Percentiles rank a stretch among this genome's conserved stretches.
Evolutionary conservation across 176 grass and related monocot species (phyloP).

Genomic region (Aegilops longissima): DNA sequence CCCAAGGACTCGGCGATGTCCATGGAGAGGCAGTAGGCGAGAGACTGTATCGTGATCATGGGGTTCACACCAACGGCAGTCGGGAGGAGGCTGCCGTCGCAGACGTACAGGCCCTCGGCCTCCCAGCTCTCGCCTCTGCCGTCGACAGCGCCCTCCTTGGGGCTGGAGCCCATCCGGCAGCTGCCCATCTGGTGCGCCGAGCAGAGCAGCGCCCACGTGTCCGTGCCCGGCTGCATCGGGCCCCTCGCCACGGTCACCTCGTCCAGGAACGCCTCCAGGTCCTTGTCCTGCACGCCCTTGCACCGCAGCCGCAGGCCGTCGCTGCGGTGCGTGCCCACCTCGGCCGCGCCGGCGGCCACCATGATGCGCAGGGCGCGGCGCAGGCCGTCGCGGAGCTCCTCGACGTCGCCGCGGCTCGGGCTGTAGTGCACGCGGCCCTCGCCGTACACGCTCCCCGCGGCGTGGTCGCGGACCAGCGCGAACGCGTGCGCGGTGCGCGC

Average conservation of each 20-base stretch:
- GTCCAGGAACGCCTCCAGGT: conserved; percentile 67
- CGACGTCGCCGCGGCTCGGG: conserved; percentile 33
- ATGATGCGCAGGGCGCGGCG: conserved; percentile 57
- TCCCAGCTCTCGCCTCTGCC: conserved; percentile 77
- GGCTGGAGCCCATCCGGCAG: conserved; percentile 73
- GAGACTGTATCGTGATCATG: conserved; percentile 90
- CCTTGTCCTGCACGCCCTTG: conserved; percentile 50
- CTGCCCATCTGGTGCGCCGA: conserved; percentile 93
- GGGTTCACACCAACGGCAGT: conserved; percentile 86
- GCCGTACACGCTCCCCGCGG: conserved; percentile 42
- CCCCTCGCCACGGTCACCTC: conserved; percentile 41
- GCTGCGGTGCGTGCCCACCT: conserved; percentile 87
- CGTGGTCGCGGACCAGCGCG: conserved; percentile 66
- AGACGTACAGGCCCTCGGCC: conserved; percentile 70
- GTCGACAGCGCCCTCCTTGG: conserved; percentile 54
- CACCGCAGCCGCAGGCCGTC: conserved; percentile 63
- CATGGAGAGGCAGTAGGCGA: conserved; percentile 62
- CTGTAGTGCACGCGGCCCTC: conserved; percentile 52
- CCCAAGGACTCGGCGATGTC: conserved; percentile 40
- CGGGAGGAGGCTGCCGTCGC: conserved; percentile 77
- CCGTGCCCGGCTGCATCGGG: conserved; percentile 3
- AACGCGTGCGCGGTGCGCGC: conserved; percentile 71
- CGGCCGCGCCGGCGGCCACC: conserved; percentile 67
- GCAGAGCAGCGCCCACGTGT: conserved; percentile 48
- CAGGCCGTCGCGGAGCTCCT: conserved; percentile 54